Base-by-base conservation (phyloP, 148 eudicot genomes). In the Pouteria glomerata region DNA sequence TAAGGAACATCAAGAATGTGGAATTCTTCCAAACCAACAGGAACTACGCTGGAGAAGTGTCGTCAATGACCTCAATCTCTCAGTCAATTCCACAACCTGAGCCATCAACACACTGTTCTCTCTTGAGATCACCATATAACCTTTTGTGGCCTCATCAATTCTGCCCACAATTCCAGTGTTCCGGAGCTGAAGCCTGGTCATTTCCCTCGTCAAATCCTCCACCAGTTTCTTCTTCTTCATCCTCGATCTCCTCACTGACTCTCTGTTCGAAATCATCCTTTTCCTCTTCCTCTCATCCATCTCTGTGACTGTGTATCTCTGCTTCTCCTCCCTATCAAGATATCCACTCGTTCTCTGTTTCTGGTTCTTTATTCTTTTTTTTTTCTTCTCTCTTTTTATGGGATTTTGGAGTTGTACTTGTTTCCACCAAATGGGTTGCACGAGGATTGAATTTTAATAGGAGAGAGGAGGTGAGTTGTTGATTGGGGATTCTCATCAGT, bases 51-150 rank as follows among this genome's bases (percentile, higher is more conserved):
- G n/a, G n/a, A n/a, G n/a, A n/a, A n/a, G n/a, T n/a, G n/a, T n/a
- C n/a, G n/a, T n/a, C n/a, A n/a, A n/a, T n/a, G 66, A 66, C 55
- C 39, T 50, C 15, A 78, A 70, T 37, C 79, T 76, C 39, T 71
- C 82, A 26, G 69, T 61, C 74, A 81, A 47, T 66, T 81, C 81
- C 31, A 27, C 31, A 11, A 29, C 56, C 47, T 74, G 84, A 61
- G 84, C 81, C 62, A 79, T 78, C 76, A 81, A 65, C 47, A 74
- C 84, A 57, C 74, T 78, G 41, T 81, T 81, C 59, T 81, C 79
- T 0, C 76, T 44, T 2, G 29, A 57, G 24, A 60, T n/a, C 8
- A 24, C 31, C 55, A 56, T 42, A 58, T 42, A 78, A 24, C 42
- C 68, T 61, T 71, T 26, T 1, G 42, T 21, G 50, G 58, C 34